Conservation (phyloP, 441 rosid species). For the Jatropha multifida region DNA sequence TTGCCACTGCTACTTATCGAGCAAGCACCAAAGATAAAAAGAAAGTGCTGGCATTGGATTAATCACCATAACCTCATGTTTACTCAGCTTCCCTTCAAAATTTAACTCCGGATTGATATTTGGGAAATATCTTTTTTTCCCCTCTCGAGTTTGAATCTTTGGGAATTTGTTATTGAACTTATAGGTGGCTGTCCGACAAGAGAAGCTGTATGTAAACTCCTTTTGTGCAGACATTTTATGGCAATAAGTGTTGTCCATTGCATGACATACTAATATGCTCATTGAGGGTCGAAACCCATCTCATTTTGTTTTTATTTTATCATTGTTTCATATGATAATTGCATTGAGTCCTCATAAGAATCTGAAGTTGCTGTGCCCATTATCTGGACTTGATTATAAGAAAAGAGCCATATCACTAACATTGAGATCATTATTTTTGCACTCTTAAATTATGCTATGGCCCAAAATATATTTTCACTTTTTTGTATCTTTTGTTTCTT, state of each 20-base stretch:
- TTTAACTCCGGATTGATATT: not conserved
- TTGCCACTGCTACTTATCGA: not conserved
- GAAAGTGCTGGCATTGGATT: not conserved
- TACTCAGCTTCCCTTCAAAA: not conserved
- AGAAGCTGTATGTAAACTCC: conserved; percentile 3
- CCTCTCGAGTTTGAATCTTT: not conserved
- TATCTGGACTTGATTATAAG: not conserved
- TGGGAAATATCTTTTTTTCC: too few species aligned
- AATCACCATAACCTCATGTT: not conserved
- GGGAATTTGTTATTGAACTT: not conserved
- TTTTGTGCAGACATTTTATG: not conserved
- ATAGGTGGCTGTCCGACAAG: not conserved
- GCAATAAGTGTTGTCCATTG: not conserved
- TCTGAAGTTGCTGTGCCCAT: not conserved
- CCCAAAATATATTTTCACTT: not conserved
- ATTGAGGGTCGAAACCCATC: not conserved
- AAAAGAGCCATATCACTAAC: too few species aligned
- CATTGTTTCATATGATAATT: not conserved
- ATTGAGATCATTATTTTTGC: not conserved
- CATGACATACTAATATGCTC: not conserved
- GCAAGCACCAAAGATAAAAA: not conserved
- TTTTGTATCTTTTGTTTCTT: conserved; percentile 7
- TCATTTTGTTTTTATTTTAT: not conserved
- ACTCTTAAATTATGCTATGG: not conserved
- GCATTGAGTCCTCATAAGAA: not conserved